Percentiles rank a stretch among this genome's conserved stretches.
Conservation (phyloP, 352 stramenopile genomes). For the Pseudoperonospora humuli region DNA sequence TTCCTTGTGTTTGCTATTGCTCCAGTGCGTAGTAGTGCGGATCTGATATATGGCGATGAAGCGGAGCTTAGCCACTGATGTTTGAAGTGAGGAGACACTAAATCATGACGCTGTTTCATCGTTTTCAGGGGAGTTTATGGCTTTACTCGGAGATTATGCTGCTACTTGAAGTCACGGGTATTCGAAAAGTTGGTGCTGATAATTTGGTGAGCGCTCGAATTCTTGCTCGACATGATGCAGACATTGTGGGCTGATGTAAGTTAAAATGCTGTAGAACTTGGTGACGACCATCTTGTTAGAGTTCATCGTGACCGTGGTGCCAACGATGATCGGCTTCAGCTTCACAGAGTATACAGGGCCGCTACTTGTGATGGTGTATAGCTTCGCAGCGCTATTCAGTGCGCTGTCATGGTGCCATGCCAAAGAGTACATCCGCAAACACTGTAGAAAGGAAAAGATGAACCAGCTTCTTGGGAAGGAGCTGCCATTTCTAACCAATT, state of each 20-base stretch:
- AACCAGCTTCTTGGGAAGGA: constrained; percentile 63
- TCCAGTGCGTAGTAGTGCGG: constrained; percentile 32
- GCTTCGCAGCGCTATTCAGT: constrained; percentile 39
- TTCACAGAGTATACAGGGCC: constrained; percentile 50
- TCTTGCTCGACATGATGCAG: background rate
- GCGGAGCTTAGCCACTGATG: constrained; percentile 1
- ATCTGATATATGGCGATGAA: constrained; percentile 4
- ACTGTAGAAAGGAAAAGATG: constrained; percentile 80
- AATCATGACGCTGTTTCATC: constrained; percentile 15
- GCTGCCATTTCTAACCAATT: constrained; percentile 72
- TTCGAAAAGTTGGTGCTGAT: constrained; percentile 41
- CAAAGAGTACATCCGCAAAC: constrained; percentile 62
- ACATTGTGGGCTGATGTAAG: background rate
- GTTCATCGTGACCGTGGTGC: constrained; percentile 57
- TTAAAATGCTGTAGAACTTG: constrained; percentile 29
- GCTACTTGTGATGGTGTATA: constrained; percentile 52
- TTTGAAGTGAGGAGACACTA: constrained; percentile 8
- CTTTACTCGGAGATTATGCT: constrained; percentile 79
- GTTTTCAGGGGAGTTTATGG: constrained; percentile 59
- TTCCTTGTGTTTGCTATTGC: constrained; percentile 70
- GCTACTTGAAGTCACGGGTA: constrained; percentile 56
- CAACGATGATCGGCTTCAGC: constrained; percentile 68
- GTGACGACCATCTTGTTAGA: constrained; percentile 52
- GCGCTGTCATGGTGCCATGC: constrained; percentile 64
- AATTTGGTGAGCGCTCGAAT: constrained; percentile 31